Conservation (phyloP, 176 grass and related monocot species). For the Zoysia pacifica region DNA sequence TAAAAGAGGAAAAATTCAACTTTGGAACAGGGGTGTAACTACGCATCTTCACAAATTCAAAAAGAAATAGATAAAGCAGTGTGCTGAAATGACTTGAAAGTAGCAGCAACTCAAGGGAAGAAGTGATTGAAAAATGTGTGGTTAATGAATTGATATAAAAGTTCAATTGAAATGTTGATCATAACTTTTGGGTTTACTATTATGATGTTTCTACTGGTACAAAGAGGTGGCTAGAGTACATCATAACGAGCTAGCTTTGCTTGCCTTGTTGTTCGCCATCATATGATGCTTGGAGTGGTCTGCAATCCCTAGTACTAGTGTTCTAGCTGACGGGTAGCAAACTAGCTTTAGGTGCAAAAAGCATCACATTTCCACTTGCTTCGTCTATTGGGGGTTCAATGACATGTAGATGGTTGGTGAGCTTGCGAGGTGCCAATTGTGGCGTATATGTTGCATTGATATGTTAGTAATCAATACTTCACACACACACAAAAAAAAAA, state of each 20-base stretch:
- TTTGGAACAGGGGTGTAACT: background rate
- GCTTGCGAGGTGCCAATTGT: conserved; percentile 9
- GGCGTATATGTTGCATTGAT: background rate
- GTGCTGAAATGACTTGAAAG: background rate
- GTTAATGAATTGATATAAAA: conserved; percentile 9
- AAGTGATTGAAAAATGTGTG: background rate
- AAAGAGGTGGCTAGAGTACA: conserved; percentile 22
- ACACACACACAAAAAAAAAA: too few species aligned
- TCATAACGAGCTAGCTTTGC: conserved; percentile 34
- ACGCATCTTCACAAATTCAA: background rate
- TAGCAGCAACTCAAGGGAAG: background rate
- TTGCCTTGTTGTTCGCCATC: conserved; percentile 40
- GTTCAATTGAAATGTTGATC: conserved; percentile 6
- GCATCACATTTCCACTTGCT: conserved; percentile 18
- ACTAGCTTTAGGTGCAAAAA: conserved; percentile 37
- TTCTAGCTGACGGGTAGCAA: conserved; percentile 38
- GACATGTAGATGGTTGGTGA: conserved; percentile 18
- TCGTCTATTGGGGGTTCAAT: conserved; percentile 8
- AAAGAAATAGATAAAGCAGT: background rate
- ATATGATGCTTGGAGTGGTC: conserved; percentile 48
- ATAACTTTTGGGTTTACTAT: background rate
- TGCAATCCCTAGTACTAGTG: conserved; percentile 33
- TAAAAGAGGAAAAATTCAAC: background rate
- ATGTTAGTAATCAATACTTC: too few species aligned
- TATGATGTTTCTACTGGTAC: conserved; percentile 23